Percentiles rank a stretch among this genome's conserved stretches.
Conservation (phyloP, 2,329 filamentous ascomycete species). For the Epichloe hybrida region DNA sequence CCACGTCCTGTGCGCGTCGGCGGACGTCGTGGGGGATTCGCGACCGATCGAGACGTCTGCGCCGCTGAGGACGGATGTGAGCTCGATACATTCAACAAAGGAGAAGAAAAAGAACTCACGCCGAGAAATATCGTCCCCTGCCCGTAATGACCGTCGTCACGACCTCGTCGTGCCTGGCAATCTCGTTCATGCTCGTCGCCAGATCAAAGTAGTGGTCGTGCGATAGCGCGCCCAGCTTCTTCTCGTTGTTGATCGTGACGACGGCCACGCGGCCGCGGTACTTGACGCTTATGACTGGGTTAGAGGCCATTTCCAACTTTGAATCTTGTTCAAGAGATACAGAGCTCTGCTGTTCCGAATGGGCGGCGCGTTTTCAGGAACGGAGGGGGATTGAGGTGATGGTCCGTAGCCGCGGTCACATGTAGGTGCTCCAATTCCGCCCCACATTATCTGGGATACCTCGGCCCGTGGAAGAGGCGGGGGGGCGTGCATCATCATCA, state of each 20-base stretch:
- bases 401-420: no score
- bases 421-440: no score
- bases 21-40: slow-evolving; percentile 23
- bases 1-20: slow-evolving; percentile 36
- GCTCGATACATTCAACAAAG: no score
- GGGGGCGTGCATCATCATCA: no score
- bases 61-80: slow-evolving; percentile 37
- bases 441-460: no score
- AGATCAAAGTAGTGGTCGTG: slow-evolving; percentile 65
- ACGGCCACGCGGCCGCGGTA: slow-evolving; percentile 40
- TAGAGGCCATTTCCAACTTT: no score
- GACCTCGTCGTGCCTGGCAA: slow-evolving; percentile 68
- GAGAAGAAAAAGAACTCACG: slow-evolving; percentile 38
- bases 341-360: no score
- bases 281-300: slow-evolving; percentile 20
- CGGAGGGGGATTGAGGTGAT: no score
- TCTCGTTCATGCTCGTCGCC: slow-evolving; percentile 57
- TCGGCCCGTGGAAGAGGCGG: no score
- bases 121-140: slow-evolving; percentile 76
- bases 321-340: no score
- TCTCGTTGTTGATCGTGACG: slow-evolving; percentile 72
- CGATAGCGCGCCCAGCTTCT: slow-evolving; percentile 77
- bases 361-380: no score
- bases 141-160: slow-evolving; percentile 75
- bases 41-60: slow-evolving; percentile 57